phyloP scores from a whole-genome alignment of 345 rosid genomes.

The Populus euphratica region DNA sequence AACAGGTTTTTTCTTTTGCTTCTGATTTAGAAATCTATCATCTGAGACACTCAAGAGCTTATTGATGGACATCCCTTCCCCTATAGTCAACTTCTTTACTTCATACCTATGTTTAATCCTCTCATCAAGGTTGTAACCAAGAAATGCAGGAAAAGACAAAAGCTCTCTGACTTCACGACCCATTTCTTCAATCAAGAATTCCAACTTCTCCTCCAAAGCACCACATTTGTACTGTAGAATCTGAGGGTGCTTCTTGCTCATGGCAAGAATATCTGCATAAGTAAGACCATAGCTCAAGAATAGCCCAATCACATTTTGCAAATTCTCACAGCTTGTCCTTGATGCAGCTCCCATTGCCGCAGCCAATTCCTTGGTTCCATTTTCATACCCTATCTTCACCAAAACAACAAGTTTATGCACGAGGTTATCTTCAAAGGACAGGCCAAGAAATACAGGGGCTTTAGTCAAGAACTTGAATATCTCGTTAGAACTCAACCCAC shows the following conservation, averaged over 20 bases:
- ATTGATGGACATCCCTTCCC: conserved; percentile 65
- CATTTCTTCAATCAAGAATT: conserved; percentile 67
- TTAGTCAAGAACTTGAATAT: conserved; percentile 67
- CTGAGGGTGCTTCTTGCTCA: conserved; percentile 86
- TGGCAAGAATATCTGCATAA: conserved; percentile 45
- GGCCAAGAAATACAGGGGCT: conserved; percentile 63
- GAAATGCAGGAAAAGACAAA: conserved; percentile 71
- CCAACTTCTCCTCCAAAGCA: conserved; percentile 65
- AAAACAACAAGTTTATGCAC: conserved; percentile 57
- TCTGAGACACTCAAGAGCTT: conserved; percentile 61
- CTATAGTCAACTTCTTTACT: conserved; percentile 48
- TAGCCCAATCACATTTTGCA: conserved; percentile 69
- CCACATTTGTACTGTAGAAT: conserved; percentile 54
- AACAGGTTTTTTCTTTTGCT: conserved; percentile 17
- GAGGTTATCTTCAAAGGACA: conserved; percentile 56
- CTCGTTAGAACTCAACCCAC: conserved; percentile 53
- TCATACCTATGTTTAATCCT: conserved; percentile 74
- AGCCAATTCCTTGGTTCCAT: conserved; percentile 56
- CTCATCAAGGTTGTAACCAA: conserved; percentile 72
- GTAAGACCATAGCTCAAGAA: conserved; percentile 61
- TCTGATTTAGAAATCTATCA: conserved; percentile 41
- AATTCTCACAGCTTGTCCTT: conserved; percentile 67
- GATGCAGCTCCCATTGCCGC: conserved; percentile 68
- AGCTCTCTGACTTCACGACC: conserved; percentile 74
- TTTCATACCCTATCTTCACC: conserved; percentile 60